Evolutionary conservation across 306 rosid species (phyloP), one percentile per base, ranked within the genome.

Genomic region (Trifolium fragiferum): DNA sequence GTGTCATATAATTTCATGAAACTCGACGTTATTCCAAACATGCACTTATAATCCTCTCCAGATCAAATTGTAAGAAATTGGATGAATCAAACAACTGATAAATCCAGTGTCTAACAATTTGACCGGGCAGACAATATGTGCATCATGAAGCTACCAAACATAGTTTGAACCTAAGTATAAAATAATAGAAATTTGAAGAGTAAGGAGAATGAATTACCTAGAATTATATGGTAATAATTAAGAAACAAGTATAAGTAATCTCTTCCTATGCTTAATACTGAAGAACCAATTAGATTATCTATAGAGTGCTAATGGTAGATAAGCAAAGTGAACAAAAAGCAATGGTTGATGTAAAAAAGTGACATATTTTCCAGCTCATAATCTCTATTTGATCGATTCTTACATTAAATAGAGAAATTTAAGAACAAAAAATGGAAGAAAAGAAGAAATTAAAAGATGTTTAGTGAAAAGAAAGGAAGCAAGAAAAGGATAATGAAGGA

Each of bases 191-290:
- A 53, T 11, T 46, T 70, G 47, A 43, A 54, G 55, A 10, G 15
- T 1, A 37, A 37, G 61, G 30, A 76, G 27, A 64, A 40, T 41
- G 51, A 72, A 85, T 79, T 68, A 81, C 89, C 77, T 58, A 19
- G 30, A 61, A 61, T 27, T 47, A 60, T 40, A 60, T 6, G 20
- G 41, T 44, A 71, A 49, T 21, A 13, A 50, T 37, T 35, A 14
- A 68, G 81, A 84, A 47, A 2, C 16, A 47, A 54, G 30, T 20
- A 32, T 20, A 53, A 81, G 67, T 50, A 76, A 55, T 46, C 33
- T 74, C 64, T 43, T 74, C 65, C 66, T 53, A 43, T 8, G 55
- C 53, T 60, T 70, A 59, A 27, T 27, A 27, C 32, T 27, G 32
- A 4, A 27, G 32, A 25, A 25, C 3, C 3, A 2, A 25, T 25